Evolutionary conservation across 306 rosid genomes (phyloP).

Genomic region (Adenanthera pavonina): DNA sequence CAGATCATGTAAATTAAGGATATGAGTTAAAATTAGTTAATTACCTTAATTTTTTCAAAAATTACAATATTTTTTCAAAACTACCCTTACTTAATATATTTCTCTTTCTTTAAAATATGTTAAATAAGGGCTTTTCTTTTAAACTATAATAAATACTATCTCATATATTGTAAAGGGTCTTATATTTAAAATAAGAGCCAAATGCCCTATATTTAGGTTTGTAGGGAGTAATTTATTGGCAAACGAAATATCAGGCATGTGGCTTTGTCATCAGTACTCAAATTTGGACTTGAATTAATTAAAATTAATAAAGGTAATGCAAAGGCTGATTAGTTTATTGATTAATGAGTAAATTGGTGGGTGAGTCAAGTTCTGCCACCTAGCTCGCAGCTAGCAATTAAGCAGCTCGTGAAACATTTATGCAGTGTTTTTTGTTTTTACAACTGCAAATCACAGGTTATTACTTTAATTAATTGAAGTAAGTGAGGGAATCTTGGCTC

Average conservation of each 20-base stretch:
- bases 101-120: too few relatives aligned
- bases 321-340: not conserved
- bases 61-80: too few relatives aligned
- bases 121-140: too few relatives aligned
- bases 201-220: too few relatives aligned
- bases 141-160: too few relatives aligned
- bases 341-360: not conserved
- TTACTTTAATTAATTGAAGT: not conserved
- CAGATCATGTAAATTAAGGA: too few relatives aligned
- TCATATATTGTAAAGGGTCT: too few relatives aligned
- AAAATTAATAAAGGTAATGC: not conserved
- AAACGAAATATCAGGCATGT: conserved; percentile 1
- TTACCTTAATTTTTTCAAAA: too few relatives aligned
- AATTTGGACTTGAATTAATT: not conserved
- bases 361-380: conserved; percentile 39
- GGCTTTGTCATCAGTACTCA: not conserved
- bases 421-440: conserved; percentile 2
- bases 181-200: too few relatives aligned
- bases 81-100: too few relatives aligned
- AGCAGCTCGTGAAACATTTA: not conserved
- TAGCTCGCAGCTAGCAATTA: not conserved
- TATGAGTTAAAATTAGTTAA: too few relatives aligned
- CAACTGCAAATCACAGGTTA: not conserved
- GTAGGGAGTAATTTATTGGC: not conserved
- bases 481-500: conserved; percentile 30